Evolutionary conservation across 1,284 basidiomycete species (phyloP).

Genomic region (Rhodotorula sp.): DNA sequence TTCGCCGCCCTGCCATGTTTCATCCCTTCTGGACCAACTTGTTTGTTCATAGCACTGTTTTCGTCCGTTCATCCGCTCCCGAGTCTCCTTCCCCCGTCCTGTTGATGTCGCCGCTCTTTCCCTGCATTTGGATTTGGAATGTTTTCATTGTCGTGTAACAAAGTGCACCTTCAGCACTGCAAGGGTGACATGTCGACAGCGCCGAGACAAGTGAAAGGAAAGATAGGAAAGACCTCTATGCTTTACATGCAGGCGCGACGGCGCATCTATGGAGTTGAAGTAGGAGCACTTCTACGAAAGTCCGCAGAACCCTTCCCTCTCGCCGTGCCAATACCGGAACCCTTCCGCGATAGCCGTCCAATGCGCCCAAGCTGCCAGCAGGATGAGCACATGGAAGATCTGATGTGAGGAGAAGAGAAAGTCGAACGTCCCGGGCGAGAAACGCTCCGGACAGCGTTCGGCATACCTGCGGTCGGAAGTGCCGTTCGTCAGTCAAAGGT

Average conservation of each 20-base stretch:
- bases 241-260: too few species aligned
- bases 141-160: not conserved
- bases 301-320: slow-evolving; percentile 11
- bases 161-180: not conserved
- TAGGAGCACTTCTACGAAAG: not conserved
- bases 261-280: too few species aligned
- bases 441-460: slow-evolving; percentile 42
- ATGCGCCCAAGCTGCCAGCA: slow-evolving; percentile 26
- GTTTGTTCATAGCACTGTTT: too few species aligned
- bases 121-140: not conserved
- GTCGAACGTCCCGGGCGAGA: slow-evolving; percentile 41
- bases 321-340: slow-evolving; percentile 32
- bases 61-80: too few species aligned
- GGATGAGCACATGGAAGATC: slow-evolving; percentile 43
- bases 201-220: not conserved
- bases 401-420: slow-evolving; percentile 39
- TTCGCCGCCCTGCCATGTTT: too few species aligned
- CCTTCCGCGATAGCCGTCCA: slow-evolving; percentile 21
- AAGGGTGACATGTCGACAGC: not conserved
- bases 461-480: slow-evolving; percentile 28
- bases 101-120: not conserved
- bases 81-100: not conserved
- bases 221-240: too few species aligned
- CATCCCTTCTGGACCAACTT: too few species aligned
- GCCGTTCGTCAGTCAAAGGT: not conserved